Conservation (phyloP, 2,329 filamentous ascomycete genomes). For the Colletotrichum coccodes region DNA sequence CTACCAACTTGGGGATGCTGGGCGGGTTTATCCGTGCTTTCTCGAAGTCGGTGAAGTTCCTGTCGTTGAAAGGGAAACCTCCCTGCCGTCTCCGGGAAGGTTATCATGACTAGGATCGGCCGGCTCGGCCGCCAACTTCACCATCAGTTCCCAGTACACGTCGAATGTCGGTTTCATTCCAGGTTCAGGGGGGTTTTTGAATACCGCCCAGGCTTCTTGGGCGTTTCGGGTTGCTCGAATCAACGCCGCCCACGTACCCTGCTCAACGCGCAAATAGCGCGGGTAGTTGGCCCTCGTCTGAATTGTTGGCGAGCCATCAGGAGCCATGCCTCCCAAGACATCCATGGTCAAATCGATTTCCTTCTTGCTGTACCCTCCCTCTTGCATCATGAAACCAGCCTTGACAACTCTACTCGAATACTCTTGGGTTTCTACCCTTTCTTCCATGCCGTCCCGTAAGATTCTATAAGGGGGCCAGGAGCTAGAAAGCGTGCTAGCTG, state of each 20-base stretch:
- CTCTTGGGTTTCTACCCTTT: conserved; percentile 59
- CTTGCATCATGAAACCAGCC: conserved; percentile 64
- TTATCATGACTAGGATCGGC: conserved; percentile 35
- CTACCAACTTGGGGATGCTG: conserved; percentile 65
- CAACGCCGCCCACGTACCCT: conserved; percentile 61
- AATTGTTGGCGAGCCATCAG: conserved; percentile 65
- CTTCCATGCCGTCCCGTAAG: conserved; percentile 69
- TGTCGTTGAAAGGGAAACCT: conserved; percentile 46
- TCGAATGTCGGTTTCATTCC: conserved; percentile 47
- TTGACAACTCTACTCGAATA: conserved; percentile 63
- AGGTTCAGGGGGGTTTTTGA: conserved; percentile 49
- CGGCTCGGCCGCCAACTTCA: conserved; percentile 59
- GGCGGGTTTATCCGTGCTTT: conserved; percentile 71
- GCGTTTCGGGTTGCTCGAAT: conserved; percentile 69
- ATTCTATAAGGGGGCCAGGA: conserved; percentile 71
- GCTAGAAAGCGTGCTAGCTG: conserved; percentile 57
- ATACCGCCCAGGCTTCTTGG: conserved; percentile 68
- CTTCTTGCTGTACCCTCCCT: conserved; percentile 63
- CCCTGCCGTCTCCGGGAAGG: conserved; percentile 36
- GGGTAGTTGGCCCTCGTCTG: conserved; percentile 49
- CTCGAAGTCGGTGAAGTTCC: conserved; percentile 72
- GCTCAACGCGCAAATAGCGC: conserved; percentile 6
- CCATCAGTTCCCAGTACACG: conserved; percentile 70
- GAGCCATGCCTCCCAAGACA: conserved; percentile 62
- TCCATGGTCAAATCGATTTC: conserved; percentile 60